Evolutionary conservation across 2,329 filamentous ascomycete species (phyloP).

Genomic region (Botrytis tulipae): DNA sequence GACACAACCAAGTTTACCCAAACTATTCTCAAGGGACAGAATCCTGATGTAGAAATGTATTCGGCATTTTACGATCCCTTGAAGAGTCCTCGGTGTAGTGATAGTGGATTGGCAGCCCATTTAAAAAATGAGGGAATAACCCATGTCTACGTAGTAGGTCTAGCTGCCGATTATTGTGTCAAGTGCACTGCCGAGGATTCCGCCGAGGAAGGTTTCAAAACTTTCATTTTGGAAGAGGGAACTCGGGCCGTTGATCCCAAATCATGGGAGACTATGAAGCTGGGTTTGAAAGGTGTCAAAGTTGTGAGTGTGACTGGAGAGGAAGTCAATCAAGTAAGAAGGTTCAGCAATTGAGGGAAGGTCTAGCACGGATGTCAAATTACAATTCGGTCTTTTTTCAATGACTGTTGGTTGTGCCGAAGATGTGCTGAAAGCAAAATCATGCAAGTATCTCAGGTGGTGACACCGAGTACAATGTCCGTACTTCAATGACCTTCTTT

Average conservation of each 20-base stretch:
- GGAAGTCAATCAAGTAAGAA: conserved; percentile 46
- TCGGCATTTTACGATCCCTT: conserved; percentile 87
- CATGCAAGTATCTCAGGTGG: conserved; percentile 35
- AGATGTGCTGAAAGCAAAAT: conserved; percentile 89
- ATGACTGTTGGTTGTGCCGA: conserved; percentile 95
- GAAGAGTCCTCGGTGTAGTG: conserved; percentile 54
- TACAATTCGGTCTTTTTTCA: conserved; percentile 77
- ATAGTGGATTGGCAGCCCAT: conserved; percentile 59
- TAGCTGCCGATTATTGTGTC: conserved; percentile 91
- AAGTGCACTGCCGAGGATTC: conserved; percentile 78
- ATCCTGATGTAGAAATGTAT: conserved; percentile 83
- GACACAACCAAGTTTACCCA: conserved; percentile 57
- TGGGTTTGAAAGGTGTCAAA: conserved; percentile 58
- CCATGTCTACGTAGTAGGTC: conserved; percentile 79
- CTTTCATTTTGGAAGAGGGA: conserved; percentile 75
- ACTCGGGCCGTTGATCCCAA: conserved; percentile 68
- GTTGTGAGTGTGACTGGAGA: conserved; percentile 58
- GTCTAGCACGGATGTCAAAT: conserved; percentile 98
- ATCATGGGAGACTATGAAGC: conserved; percentile 53
- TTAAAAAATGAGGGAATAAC: conserved; percentile 62
- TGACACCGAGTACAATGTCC: conserved; percentile 33
- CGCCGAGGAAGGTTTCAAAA: conserved; percentile 69
- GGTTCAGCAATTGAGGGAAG: background rate
- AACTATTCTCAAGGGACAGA: conserved; percentile 75
- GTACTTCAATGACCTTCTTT: conserved; percentile 26